Percentiles rank a stretch among this genome's conserved stretches.
Conservation (phyloP, 345 rosid genomes). For the Linum lewisii region DNA sequence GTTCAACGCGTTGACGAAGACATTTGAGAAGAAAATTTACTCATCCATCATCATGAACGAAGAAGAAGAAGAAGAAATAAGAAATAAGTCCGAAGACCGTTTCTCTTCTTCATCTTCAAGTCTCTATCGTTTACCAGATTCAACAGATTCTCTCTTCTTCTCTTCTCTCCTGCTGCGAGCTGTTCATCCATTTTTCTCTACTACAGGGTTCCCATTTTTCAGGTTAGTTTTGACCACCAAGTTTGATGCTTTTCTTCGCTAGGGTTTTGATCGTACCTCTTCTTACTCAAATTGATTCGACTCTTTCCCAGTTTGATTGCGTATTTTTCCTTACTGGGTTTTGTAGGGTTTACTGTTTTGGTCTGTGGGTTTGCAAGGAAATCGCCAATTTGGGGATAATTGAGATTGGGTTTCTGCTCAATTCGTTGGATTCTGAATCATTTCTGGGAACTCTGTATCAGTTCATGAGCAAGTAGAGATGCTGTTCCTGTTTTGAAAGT, state of each 20-base stretch:
- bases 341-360: too few relatives aligned
- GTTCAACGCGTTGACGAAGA: slow-evolving; percentile 28
- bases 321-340: neutral
- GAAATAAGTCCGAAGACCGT: neutral
- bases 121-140: neutral
- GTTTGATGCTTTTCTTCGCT: neutral
- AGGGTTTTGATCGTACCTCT: neutral
- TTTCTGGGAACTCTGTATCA: neutral
- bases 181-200: neutral
- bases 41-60: too few relatives aligned
- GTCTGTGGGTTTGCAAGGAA: neutral
- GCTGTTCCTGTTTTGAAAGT: neutral
- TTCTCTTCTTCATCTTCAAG: neutral
- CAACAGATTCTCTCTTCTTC: neutral
- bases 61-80: neutral
- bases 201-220: neutral
- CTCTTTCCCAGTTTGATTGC: neutral
- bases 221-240: neutral
- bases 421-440: too few relatives aligned
- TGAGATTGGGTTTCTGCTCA: too few relatives aligned
- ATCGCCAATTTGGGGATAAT: neutral
- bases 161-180: neutral
- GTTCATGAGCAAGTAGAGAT: slow-evolving; percentile 1
- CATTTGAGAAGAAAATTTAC: neutral
- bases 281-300: too few relatives aligned